A percentile compares a stretch with the other conserved stretches of the same genome.
Conservation (phyloP, 768 basidiomycete species). For the Boletus edulis region DNA sequence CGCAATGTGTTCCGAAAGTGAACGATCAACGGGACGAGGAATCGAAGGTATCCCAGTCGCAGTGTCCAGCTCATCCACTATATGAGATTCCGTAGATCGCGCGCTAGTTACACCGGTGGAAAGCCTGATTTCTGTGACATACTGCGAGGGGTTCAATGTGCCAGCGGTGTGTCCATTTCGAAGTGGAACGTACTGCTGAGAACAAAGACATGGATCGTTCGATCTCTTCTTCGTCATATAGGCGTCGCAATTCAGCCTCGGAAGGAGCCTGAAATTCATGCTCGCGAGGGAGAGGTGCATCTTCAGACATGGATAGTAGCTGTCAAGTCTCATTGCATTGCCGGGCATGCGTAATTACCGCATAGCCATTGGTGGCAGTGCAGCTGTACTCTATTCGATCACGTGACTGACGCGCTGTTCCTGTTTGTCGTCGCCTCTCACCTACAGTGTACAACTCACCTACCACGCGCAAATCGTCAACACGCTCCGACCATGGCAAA, state of each 20-base stretch:
- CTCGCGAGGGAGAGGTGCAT: neutral
- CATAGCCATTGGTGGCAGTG: neutral
- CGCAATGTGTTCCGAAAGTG: slow-evolving; percentile 29
- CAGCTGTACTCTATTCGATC: slow-evolving; percentile 4
- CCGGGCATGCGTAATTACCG: too few species aligned
- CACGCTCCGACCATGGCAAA: slow-evolving; percentile 8
- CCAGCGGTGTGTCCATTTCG: neutral
- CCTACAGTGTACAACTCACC: neutral
- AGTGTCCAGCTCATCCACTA: neutral
- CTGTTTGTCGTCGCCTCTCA: slow-evolving; percentile 13
- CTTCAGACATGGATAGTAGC: slow-evolving; percentile 10
- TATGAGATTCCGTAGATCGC: slow-evolving; percentile 8
- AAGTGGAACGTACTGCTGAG: slow-evolving; percentile 46
- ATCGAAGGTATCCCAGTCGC: neutral
- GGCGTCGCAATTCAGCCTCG: slow-evolving; percentile 52
- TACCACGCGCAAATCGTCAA: neutral
- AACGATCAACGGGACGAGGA: slow-evolving; percentile 8
- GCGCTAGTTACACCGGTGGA: slow-evolving; percentile 30
- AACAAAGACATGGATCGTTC: slow-evolving; percentile 60
- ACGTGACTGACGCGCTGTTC: slow-evolving; percentile 26
- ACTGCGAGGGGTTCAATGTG: slow-evolving; percentile 33
- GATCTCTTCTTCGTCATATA: slow-evolving; percentile 66
- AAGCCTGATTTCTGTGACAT: slow-evolving; percentile 56
- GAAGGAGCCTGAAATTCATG: slow-evolving; percentile 34
- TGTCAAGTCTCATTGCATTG: too few species aligned